Evolutionary conservation across 2,329 filamentous ascomycete genomes (phyloP), one percentile per base, ranked within the genome.

Genomic region (Bipolaris oryzae): DNA sequence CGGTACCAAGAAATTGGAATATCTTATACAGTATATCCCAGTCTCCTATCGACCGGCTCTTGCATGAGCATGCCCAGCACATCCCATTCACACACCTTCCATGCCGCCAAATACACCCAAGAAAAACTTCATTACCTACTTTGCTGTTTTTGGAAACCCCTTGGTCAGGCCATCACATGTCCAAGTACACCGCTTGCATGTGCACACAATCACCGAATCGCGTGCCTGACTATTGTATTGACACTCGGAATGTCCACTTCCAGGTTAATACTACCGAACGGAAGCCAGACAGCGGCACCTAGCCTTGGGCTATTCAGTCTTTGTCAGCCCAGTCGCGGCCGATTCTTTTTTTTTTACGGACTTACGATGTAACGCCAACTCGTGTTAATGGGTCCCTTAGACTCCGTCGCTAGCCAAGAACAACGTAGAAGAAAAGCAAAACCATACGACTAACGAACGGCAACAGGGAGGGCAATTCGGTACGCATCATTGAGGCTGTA

Each of bases 351-450:
- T 50, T 34, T 25, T 25, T 23, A 3, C 18, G 25, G 25, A 18
- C 35, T 33, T 54, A 41, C 37, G 31, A 55, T 38, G 43, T 38
- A 51, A 25, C 37, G 18, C 33, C 47, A 43, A 55, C 23, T 50
- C 43, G 41, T 55, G 47, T 39, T 45, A 39, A 45, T 33, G 21
- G 41, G 28, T 28, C 20, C 25, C 16, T 42, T 35, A 31, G 37
- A 28, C 21, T 33, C 21, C 31, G 16, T 53, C 16, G 16, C 49
- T 44, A 43, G 28, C 49, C 21, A 41, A 41, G 48, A 52, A 23
- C 34, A 55, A 52, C 34, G 35, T 52, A 46, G 42, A 46, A 42
- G 49, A 42, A 50, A 55, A 55, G 34, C 34, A 55, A 47, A 38
- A 37, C 42, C 43, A 56, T 44, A 43, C 53, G 49, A 43, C 43